Evolutionary conservation across 345 rosid species (phyloP).

Genomic region (Garcia nutans): DNA sequence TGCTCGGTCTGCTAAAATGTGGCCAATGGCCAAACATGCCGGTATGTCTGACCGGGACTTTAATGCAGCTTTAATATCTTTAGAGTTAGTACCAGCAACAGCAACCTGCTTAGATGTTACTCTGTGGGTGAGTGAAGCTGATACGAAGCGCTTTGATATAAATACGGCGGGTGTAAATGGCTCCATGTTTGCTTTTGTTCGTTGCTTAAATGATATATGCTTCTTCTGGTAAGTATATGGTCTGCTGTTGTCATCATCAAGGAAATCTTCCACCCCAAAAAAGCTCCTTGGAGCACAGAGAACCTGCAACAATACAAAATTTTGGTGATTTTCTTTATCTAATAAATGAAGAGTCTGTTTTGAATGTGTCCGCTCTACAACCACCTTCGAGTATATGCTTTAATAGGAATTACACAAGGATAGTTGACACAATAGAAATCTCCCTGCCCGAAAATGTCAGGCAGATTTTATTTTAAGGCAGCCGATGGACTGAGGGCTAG

Average conservation of each 20-base stretch:
- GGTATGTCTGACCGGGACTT: constrained; percentile 86
- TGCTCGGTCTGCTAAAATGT: constrained; percentile 74
- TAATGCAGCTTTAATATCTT: constrained; percentile 82
- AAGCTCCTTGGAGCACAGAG: constrained; percentile 76
- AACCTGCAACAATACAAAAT: constrained; percentile 32
- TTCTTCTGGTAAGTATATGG: constrained; percentile 83
- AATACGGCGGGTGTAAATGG: constrained; percentile 88
- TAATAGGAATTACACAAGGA: no score
- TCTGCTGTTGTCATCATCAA: constrained; percentile 83
- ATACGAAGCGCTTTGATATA: constrained; percentile 88
- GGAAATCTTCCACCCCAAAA: constrained; percentile 90
- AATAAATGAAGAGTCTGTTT: no score
- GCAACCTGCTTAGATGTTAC: constrained; percentile 91
- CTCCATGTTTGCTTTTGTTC: constrained; percentile 77
- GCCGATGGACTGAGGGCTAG: neutral
- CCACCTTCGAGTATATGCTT: no score
- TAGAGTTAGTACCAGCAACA: constrained; percentile 93
- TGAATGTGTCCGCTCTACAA: no score
- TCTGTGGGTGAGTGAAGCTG: constrained; percentile 89
- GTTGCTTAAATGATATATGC: constrained; percentile 80
- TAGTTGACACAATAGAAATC: no score
- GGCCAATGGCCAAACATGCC: constrained; percentile 78
- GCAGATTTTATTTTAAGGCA: neutral
- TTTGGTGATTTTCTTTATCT: no score
- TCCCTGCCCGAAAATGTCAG: neutral